phyloP scores from a whole-genome alignment of 257 asterid genomes.

The Lycium ferocissimum region DNA sequence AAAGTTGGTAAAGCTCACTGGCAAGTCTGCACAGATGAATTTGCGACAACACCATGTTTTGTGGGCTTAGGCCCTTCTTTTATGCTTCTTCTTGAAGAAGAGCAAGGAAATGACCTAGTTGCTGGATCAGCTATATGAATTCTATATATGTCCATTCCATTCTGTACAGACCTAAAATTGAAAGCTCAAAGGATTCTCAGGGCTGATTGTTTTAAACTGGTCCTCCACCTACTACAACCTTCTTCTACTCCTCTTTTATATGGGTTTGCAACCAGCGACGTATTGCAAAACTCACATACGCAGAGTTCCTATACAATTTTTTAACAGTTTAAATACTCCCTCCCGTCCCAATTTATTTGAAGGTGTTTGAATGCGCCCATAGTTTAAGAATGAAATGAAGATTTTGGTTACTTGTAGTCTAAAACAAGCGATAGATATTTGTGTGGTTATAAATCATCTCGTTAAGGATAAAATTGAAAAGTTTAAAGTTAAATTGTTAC shows the following conservation, averaged over 20 bases:
- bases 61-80: not conserved
- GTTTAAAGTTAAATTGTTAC: too few relatives aligned
- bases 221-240: not conserved
- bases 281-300: too few relatives aligned
- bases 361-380: too few relatives aligned
- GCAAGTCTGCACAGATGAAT: not conserved
- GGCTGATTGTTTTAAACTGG: not conserved
- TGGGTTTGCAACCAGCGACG: not conserved
- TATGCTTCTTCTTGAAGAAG: not conserved
- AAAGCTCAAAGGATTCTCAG: not conserved
- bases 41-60: not conserved
- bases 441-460: too few relatives aligned
- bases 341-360: too few relatives aligned
- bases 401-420: too few relatives aligned
- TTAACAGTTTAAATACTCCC: too few relatives aligned
- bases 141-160: not conserved
- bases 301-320: too few relatives aligned
- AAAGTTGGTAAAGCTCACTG: not conserved
- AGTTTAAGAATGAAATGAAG: too few relatives aligned
- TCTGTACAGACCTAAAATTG: not conserved
- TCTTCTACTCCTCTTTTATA: not conserved
- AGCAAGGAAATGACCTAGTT: not conserved
- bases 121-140: conserved; percentile 1
- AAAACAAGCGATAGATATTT: too few relatives aligned
- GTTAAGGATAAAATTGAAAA: too few relatives aligned